These are phyloP conservation scores for Teratosphaeria nubilosa DNA, from an alignment of 2,329 filamentous ascomycete genomes.

Conservation along the genomic window DNA sequence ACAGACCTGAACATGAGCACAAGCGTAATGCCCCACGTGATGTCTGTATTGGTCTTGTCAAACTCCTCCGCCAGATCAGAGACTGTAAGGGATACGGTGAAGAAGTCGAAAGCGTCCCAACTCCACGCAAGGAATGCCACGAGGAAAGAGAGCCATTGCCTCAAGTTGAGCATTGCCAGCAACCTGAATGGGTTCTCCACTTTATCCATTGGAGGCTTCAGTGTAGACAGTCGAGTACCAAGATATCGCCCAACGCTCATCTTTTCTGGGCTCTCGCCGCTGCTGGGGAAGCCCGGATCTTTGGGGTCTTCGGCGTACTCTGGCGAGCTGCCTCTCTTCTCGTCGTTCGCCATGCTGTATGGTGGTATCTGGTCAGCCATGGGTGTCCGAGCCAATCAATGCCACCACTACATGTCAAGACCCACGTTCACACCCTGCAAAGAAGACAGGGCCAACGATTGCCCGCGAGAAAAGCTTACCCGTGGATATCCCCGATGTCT, in stretches of 20 bases:
- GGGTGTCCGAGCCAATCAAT: background rate
- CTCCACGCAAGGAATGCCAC: slow-evolving; percentile 41
- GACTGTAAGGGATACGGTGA: slow-evolving; percentile 50
- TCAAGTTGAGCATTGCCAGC: slow-evolving; percentile 40
- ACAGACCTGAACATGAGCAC: slow-evolving; percentile 53
- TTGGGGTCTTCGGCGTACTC: slow-evolving; percentile 8
- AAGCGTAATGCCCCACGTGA: slow-evolving; percentile 49
- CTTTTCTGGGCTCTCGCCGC: slow-evolving; percentile 13
- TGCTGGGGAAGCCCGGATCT: slow-evolving; percentile 6
- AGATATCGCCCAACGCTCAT: slow-evolving; percentile 40
- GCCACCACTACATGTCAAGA: background rate
- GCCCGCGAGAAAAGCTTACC: too few species aligned
- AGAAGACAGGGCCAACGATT: too few species aligned
- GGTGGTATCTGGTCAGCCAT: background rate
- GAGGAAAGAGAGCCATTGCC: slow-evolving; percentile 50
- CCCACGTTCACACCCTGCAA: background rate
- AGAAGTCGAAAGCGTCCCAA: slow-evolving; percentile 52
- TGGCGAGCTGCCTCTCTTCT: slow-evolving; percentile 5
- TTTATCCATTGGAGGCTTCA: slow-evolving; percentile 47
- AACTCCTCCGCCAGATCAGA: slow-evolving; percentile 44
- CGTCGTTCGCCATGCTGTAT: slow-evolving; percentile 7
- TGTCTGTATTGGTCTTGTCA: slow-evolving; percentile 44
- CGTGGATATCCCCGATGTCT: too few species aligned
- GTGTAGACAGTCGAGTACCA: slow-evolving; percentile 42
- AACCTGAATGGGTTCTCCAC: slow-evolving; percentile 46